Evolutionary conservation across 2,329 filamentous ascomycete species (phyloP).

Genomic region (Fusarium sp.): DNA sequence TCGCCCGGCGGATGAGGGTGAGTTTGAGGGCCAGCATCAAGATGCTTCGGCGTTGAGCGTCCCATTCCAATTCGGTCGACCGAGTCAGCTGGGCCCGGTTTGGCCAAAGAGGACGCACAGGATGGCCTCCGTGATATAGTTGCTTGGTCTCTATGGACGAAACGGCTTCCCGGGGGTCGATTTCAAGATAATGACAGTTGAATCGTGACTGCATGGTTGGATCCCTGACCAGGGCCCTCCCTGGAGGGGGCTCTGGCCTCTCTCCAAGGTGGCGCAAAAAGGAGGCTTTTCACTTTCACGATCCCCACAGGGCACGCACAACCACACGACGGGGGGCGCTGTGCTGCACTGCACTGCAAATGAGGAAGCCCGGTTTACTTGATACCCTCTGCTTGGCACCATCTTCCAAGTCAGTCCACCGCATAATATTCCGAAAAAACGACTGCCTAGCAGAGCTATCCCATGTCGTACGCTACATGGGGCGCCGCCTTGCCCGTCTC

Average conservation of each 20-base stretch:
- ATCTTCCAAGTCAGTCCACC: slow-evolving; percentile 32
- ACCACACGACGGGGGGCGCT: neutral
- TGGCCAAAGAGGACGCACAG: neutral
- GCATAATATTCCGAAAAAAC: slow-evolving; percentile 42
- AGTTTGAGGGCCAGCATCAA: neutral
- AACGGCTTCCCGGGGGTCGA: slow-evolving; percentile 1
- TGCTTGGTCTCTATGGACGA: slow-evolving; percentile 15
- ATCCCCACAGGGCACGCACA: neutral
- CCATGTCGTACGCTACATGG: slow-evolving; percentile 22
- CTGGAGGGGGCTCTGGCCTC: neutral
- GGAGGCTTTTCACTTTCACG: slow-evolving; percentile 1
- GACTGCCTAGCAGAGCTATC: slow-evolving; percentile 36
- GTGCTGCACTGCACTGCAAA: slow-evolving; percentile 2
- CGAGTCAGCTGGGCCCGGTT: slow-evolving; percentile 8
- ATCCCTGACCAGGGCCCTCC: neutral
- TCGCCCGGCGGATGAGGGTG: slow-evolving; percentile 5
- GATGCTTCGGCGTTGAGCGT: neutral
- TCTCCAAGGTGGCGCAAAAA: slow-evolving; percentile 1
- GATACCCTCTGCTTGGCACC: slow-evolving; percentile 32
- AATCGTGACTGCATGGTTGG: neutral
- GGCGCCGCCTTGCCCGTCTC: slow-evolving; percentile 15
- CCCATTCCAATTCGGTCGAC: slow-evolving; percentile 13
- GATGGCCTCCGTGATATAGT: neutral
- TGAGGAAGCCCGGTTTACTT: slow-evolving; percentile 21
- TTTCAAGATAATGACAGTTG: slow-evolving; percentile 4